Evolutionary conservation across 192 early-diverging fungal species (phyloP).

Genomic region (Podila clonocystis): DNA sequence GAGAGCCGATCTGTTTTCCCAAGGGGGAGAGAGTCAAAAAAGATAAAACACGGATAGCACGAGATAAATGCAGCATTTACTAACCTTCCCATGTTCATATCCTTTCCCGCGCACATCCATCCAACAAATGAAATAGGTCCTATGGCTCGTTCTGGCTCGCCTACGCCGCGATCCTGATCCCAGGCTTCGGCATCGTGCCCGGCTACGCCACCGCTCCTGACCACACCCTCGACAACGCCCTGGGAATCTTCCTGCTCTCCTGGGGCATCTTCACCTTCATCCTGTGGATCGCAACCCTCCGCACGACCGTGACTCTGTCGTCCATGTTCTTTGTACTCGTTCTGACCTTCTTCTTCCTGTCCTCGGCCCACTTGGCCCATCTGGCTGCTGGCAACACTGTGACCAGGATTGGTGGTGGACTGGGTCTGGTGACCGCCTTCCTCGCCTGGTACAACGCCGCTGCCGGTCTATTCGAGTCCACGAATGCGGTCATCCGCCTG

Average conservation of each 20-base stretch:
- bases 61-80: not conserved
- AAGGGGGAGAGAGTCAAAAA: not conserved
- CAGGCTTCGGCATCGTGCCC: conserved; percentile 60
- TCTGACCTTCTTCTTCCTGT: conserved; percentile 76
- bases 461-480: conserved; percentile 63
- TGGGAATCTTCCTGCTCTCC: conserved; percentile 73
- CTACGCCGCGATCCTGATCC: conserved; percentile 66
- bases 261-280: conserved; percentile 80
- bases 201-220: conserved; percentile 45
- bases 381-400: conserved; percentile 57
- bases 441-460: conserved; percentile 83
- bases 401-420: conserved; percentile 68
- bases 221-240: conserved; percentile 41
- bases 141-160: conserved; percentile 75
- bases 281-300: conserved; percentile 71
- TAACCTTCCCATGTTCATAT: conserved; percentile 23
- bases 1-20: too few relatives aligned
- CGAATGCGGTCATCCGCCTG: conserved; percentile 65
- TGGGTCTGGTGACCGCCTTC: conserved; percentile 78
- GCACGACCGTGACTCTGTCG: conserved; percentile 69
- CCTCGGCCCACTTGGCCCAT: conserved; percentile 67
- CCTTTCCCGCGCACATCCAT: not conserved
- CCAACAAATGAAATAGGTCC: conserved; percentile 15
- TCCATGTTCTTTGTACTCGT: conserved; percentile 74
- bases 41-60: not conserved